Conservation (phyloP, 73 alveolate species). For the Symbiodinium natans region DNA sequence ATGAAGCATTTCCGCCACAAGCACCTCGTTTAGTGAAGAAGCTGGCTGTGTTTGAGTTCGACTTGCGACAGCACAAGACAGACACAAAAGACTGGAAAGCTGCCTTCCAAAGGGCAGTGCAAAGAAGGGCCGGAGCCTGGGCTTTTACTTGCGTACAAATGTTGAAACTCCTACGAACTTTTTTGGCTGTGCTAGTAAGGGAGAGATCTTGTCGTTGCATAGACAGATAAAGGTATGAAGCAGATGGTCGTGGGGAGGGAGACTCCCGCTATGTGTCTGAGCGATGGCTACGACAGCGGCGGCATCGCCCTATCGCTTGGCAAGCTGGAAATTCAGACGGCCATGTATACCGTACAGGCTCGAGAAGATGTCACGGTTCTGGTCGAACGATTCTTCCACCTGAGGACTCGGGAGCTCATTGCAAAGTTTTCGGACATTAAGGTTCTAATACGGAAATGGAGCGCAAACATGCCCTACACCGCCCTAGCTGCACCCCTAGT, state of each 20-base stretch:
- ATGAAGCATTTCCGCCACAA: background rate
- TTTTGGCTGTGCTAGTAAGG: background rate
- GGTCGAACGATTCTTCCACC: conserved; percentile 28
- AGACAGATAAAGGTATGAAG: too few species aligned
- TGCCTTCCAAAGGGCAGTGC: conserved; percentile 3
- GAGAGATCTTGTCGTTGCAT: too few species aligned
- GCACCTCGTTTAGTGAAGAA: background rate
- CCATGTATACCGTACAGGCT: conserved; percentile 74
- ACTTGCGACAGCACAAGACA: conserved; percentile 40
- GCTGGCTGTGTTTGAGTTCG: conserved; percentile 38
- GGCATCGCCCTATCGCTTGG: conserved; percentile 48
- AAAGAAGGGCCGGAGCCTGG: background rate
- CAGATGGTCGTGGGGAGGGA: conserved; percentile 10
- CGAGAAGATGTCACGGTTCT: conserved; percentile 43
- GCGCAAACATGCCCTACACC: too few species aligned
- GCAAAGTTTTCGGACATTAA: too few species aligned
- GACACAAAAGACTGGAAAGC: conserved; percentile 39
- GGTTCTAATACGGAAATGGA: too few species aligned
- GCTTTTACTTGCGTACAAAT: too few species aligned
- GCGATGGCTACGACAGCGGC: conserved; percentile 88
- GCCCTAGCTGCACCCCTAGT: too few species aligned
- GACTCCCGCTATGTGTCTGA: conserved; percentile 76
- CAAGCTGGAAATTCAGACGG: conserved; percentile 39
- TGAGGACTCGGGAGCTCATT: too few species aligned
- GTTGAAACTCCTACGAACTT: background rate